Conservation (phyloP, 2,329 filamentous ascomycete genomes). For the Fusarium sp. region DNA sequence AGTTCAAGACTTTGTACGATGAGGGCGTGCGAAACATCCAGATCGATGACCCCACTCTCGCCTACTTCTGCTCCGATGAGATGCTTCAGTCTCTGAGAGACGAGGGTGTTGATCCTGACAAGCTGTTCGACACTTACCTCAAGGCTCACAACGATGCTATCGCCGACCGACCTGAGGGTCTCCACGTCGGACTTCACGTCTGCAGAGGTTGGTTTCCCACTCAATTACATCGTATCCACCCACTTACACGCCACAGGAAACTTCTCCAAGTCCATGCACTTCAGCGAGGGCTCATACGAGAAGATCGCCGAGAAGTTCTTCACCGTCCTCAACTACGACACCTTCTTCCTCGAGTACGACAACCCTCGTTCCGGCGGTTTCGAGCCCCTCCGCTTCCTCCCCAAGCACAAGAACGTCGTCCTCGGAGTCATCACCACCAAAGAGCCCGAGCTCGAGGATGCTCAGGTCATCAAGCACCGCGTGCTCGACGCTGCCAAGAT, state of each 20-base stretch:
- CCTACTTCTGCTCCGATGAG: slow-evolving; percentile 73
- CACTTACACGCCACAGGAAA: slow-evolving; percentile 52
- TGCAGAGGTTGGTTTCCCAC: slow-evolving; percentile 45
- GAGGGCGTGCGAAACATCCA: slow-evolving; percentile 66
- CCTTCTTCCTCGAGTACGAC: slow-evolving; percentile 70
- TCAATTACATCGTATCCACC: not conserved
- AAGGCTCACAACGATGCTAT: slow-evolving; percentile 78
- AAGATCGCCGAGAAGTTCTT: slow-evolving; percentile 70
- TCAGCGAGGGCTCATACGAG: slow-evolving; percentile 71
- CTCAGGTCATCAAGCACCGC: slow-evolving; percentile 61
- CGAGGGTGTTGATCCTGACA: slow-evolving; percentile 68
- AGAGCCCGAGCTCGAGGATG: slow-evolving; percentile 65
- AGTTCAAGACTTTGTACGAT: slow-evolving; percentile 63
- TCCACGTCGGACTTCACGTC: slow-evolving; percentile 77
- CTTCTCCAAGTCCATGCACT: slow-evolving; percentile 70
- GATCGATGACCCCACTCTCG: slow-evolving; percentile 71
- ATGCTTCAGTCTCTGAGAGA: slow-evolving; percentile 68
- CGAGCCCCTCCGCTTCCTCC: slow-evolving; percentile 68
- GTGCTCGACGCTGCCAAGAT: slow-evolving; percentile 69
- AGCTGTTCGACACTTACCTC: slow-evolving; percentile 75
- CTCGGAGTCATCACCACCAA: slow-evolving; percentile 70
- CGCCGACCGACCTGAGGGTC: slow-evolving; percentile 66
- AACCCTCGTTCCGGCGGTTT: slow-evolving; percentile 68
- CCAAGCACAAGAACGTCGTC: slow-evolving; percentile 68
- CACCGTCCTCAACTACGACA: slow-evolving; percentile 65